A percentile compares a stretch with the other conserved stretches of the same genome.
phyloP scores from a whole-genome alignment of 371 early-diverging fungal species.

The Vairimorpha ceranae region DNA sequence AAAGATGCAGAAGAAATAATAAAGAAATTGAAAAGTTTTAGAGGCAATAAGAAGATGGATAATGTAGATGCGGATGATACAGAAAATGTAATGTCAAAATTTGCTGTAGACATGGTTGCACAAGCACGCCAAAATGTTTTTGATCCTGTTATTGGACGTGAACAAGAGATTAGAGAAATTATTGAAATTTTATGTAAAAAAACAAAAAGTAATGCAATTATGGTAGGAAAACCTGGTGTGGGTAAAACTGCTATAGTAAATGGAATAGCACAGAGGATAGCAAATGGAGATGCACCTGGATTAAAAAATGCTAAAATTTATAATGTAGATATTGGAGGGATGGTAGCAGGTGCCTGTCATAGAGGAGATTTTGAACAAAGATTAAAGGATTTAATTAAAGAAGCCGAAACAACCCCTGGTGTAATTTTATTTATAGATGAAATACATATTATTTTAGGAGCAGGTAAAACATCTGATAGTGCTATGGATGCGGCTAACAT shows the following conservation, averaged over 20 bases:
- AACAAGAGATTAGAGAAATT: slow-evolving; percentile 72
- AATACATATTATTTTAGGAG: slow-evolving; percentile 79
- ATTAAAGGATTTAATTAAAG: slow-evolving; percentile 85
- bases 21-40: slow-evolving; percentile 14
- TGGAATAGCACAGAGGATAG: slow-evolving; percentile 81
- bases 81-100: slow-evolving; percentile 68
- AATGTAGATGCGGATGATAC: slow-evolving; percentile 38
- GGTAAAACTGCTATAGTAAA: slow-evolving; percentile 67
- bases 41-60: slow-evolving; percentile 35
- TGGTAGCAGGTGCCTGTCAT: slow-evolving; percentile 79
- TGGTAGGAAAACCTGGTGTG: slow-evolving; percentile 74
- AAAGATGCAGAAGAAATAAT: slow-evolving; percentile 21
- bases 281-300: slow-evolving; percentile 81
- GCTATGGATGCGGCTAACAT: slow-evolving; percentile 82
- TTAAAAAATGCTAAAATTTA: slow-evolving; percentile 73
- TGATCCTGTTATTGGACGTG: slow-evolving; percentile 79
- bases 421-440: slow-evolving; percentile 96
- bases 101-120: slow-evolving; percentile 78
- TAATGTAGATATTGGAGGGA: slow-evolving; percentile 85
- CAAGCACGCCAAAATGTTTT: slow-evolving; percentile 70
- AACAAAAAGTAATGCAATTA: slow-evolving; percentile 79
- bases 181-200: slow-evolving; percentile 71
- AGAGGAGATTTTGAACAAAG: slow-evolving; percentile 97
- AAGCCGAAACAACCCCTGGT: slow-evolving; percentile 77
- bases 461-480: slow-evolving; percentile 70